Conservation (phyloP, 305 asterid genomes). For the Fraxinus velutina region DNA sequence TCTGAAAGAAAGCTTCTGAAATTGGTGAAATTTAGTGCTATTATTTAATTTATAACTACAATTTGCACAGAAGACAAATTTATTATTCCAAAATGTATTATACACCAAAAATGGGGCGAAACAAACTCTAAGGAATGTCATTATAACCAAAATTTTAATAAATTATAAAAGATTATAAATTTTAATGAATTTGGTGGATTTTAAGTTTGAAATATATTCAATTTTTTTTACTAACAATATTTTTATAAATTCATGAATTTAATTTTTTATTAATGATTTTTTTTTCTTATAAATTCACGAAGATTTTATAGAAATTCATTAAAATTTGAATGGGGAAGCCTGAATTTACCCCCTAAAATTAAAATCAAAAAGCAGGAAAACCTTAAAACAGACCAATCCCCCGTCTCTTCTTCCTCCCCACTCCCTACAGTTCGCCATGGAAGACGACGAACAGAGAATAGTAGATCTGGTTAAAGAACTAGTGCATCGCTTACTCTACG, state of each 20-base stretch:
- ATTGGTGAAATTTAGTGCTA: too few relatives aligned
- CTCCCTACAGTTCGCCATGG: background rate
- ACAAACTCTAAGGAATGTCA: too few relatives aligned
- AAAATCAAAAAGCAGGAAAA: background rate
- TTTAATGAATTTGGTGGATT: too few relatives aligned
- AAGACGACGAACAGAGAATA: slow-evolving; percentile 3
- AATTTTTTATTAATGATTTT: background rate
- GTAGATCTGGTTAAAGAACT: slow-evolving; percentile 84
- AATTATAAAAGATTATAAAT: too few relatives aligned
- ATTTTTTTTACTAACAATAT: background rate
- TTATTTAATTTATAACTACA: too few relatives aligned
- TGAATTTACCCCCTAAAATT: background rate
- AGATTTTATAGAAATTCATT: background rate
- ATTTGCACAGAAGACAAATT: too few relatives aligned
- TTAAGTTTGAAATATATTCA: background rate
- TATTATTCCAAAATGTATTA: too few relatives aligned
- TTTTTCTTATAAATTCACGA: background rate
- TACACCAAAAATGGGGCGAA: too few relatives aligned
- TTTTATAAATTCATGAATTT: background rate
- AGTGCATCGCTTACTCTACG: slow-evolving; percentile 66
- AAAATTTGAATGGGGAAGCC: background rate
- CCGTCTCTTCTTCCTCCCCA: background rate
- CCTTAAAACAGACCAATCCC: background rate
- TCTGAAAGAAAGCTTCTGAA: too few relatives aligned
- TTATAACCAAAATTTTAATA: too few relatives aligned